These are phyloP conservation scores for Talaromyces sp. DNA, from an alignment of 2,329 filamentous ascomycete genomes.

Conservation along the genomic window DNA sequence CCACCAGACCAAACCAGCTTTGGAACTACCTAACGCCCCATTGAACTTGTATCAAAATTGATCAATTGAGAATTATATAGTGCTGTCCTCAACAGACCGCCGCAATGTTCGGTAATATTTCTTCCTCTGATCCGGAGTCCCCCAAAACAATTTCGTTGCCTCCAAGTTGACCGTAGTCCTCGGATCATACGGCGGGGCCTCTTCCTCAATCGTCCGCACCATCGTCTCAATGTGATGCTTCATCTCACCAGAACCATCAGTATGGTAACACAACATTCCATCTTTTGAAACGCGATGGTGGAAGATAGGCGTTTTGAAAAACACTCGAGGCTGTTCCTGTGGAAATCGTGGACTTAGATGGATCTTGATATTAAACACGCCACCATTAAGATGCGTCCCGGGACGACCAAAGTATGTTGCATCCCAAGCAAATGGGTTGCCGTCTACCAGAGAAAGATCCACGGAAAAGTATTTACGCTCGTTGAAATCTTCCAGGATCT, in stretches of 20 bases:
- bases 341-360: slow-evolving; percentile 82
- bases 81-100: slow-evolving; percentile 61
- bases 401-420: slow-evolving; percentile 86
- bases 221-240: slow-evolving; percentile 80
- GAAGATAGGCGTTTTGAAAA: slow-evolving; percentile 76
- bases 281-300: slow-evolving; percentile 81
- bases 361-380: slow-evolving; percentile 78
- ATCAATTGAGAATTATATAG: not conserved
- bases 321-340: slow-evolving; percentile 79
- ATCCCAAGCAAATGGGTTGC: slow-evolving; percentile 85
- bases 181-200: slow-evolving; percentile 83
- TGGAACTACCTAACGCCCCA: no score
- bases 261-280: slow-evolving; percentile 79
- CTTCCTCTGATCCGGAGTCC: slow-evolving; percentile 72
- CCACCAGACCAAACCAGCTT: no score
- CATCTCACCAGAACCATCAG: slow-evolving; percentile 69
- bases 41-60: no score
- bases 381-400: slow-evolving; percentile 90
- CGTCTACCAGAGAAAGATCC: slow-evolving; percentile 70
- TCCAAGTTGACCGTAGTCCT: slow-evolving; percentile 82
- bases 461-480: slow-evolving; percentile 66
- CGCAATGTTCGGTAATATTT: slow-evolving; percentile 77
- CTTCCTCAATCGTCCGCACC: slow-evolving; percentile 78
- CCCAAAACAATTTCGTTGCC: slow-evolving; percentile 84
- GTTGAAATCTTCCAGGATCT: slow-evolving; percentile 73